Evolutionary conservation across 129 eudicot genomes (phyloP), one percentile per base, ranked within the genome.

Genomic region (Flaveria trinervia): DNA sequence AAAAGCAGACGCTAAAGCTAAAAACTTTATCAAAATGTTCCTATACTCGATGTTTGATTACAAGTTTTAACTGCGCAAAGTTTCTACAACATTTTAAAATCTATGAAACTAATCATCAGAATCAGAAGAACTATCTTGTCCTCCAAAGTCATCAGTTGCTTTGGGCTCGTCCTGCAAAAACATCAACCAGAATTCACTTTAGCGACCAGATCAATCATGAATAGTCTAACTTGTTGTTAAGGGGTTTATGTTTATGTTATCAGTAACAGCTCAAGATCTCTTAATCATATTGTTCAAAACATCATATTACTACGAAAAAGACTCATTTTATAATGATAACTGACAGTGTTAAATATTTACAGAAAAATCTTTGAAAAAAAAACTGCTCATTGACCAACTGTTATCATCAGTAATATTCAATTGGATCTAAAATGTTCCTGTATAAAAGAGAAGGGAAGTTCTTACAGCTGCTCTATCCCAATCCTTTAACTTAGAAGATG

Each of bases 401-500:
- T 20, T 20, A 20, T 20, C 22, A 20, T 20, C 22, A 20, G 22
- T 20, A 20, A 20, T 20, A 20, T 20, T 55, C 66, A 3, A 25
- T 22, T 26, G 26, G 66, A 7, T 3, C 66, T 60, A 36, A 0
- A 11, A 10, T 0, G 10, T 49, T 49, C 5, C 1, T 49, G 50
- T 51, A 0, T 12, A 25, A 11, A 28, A 6, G 60, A 44, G 16
- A 11, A 54, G 9, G 7, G 18, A 59, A 61, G 16, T 60, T 36
- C 84, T 86, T 86, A 89, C 93, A 73, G 83, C 82, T 86, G 84
- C 80, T 76, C 86, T 89, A 85, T 93, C 93, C 98, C 93, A 91
- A 70, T 90, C 89, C 66, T 94, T 94, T 67, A 91, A 83, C 78
- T 91, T 94, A 18, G 98, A 82, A 72, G 83, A 86, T 22, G 97